These are phyloP conservation scores for Lepidium sativum DNA, from an alignment of 345 rosid genomes.

Conservation along the genomic window DNA sequence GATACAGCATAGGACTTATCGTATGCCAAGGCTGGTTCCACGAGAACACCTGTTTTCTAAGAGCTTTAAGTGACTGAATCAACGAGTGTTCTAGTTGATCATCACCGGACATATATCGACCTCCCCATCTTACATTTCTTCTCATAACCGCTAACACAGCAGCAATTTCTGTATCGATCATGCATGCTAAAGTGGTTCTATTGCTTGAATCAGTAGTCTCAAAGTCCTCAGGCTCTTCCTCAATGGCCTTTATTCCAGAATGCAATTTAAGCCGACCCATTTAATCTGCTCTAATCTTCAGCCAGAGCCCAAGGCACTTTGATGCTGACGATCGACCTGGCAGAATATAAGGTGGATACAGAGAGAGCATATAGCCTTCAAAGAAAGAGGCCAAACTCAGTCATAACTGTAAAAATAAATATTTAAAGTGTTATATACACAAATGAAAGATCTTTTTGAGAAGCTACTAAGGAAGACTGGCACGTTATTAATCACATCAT, in stretches of 20 bases:
- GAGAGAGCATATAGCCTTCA: slow-evolving; percentile 32
- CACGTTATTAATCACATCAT: not conserved
- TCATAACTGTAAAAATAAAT: not conserved
- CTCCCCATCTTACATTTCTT: slow-evolving; percentile 98
- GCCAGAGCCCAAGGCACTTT: slow-evolving; percentile 25
- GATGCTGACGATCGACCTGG: slow-evolving; percentile 8
- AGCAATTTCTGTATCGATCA: slow-evolving; percentile 82
- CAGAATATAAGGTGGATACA: slow-evolving; percentile 6
- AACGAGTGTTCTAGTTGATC: slow-evolving; percentile 88
- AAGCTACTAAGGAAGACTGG: not conserved
- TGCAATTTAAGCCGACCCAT: slow-evolving; percentile 95
- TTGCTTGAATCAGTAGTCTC: slow-evolving; percentile 44
- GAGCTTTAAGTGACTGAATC: slow-evolving; percentile 79
- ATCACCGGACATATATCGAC: slow-evolving; percentile 87
- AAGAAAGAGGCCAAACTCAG: slow-evolving; percentile 14
- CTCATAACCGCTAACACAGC: slow-evolving; percentile 97
- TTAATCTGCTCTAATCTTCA: slow-evolving; percentile 15
- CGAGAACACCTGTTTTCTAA: slow-evolving; percentile 73
- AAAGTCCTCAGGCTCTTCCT: slow-evolving; percentile 91
- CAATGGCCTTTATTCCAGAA: slow-evolving; percentile 79
- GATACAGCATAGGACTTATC: slow-evolving; percentile 67
- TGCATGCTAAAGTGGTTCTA: slow-evolving; percentile 62
- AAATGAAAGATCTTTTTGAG: not conserved
- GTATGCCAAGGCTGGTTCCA: slow-evolving; percentile 93
- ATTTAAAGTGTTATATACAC: not conserved